Evolutionary conservation across 164 flowering plant genomes (phyloP), one percentile per base, ranked within the genome.

Genomic region (Nelumbo lutea): DNA sequence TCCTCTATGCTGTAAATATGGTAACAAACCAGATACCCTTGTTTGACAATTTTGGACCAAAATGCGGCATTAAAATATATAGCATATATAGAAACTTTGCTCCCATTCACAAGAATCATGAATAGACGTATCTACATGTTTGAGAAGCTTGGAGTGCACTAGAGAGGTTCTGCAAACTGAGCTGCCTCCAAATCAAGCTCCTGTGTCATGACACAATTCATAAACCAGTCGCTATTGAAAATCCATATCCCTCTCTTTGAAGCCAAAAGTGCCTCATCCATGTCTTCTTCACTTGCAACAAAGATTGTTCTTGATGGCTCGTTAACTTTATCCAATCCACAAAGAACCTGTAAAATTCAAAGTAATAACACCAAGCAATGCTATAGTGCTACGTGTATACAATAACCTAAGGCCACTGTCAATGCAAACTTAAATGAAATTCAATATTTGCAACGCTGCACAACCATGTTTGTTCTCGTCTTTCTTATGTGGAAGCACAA

Each of bases 131-230:
- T 73, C 48, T 68, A 66, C 39, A 72, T 60, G 13, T 62, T 38
- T 59, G 39, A 7, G 42, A 46, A 53, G 14, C n/a, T 43, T 13
- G 55, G 40, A 65, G 41, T 42, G 39, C 56, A 42, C 81, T 64
- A 87, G 39, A 90, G 85, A 47, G 93, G 88, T 72, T 85, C 98
- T 40, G 90, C 90, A 81, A 89, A 90, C 73, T 85, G 90, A 48
- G 90, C 86, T 59, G 91, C 88, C 40, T 82, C 86, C 68, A 89
- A 68, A 70, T 90, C 96, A 70, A 90, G 89, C 68, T 87, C 88
- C 78, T 90, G 98, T 72, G 74, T 89, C 96, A 93, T 87, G 68
- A 93, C 62, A 75, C 95, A 89, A 69, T 73, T 85, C 86, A 90
- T 88, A 47, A 93, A 77, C 98, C 96, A 93, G 2, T 90, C 98